Evolutionary conservation across 805 yeast genomes (phyloP), one percentile per base, ranked within the genome.

Genomic region (Jamesozyma hellenica): DNA sequence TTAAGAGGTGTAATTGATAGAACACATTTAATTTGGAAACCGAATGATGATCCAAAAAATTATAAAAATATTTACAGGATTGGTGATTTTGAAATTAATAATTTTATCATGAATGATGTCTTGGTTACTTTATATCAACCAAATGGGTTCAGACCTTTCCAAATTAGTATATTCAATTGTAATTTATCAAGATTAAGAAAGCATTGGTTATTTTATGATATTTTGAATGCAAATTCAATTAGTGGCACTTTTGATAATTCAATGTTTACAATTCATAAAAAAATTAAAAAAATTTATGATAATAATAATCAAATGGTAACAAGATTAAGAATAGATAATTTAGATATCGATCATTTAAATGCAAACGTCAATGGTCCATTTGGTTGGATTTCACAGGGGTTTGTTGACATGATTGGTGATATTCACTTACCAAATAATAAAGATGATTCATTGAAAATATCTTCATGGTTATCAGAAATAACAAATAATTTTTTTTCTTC

Each of bases 311-410:
- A 70, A 44, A 68, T 79, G 41, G 74, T 82, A 11, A 85, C 90
- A 1, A 68, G 96, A 33, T 69, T 86, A 45, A 66, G 97, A 36
- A 80, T 88, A 28, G 97, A 92, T 56, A 78, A 86, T 23, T 72
- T 92, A 40, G 79, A 77, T 53, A 73, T 92, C 29, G 95, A 90
- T 49, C 97, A 92, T 61, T 63, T 92, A 42, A 92, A 92, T 55
- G 75, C 84, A 1, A 97, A 96, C 0, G 72, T 84, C 42, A 78
- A 79, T 40, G 98, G 99, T 0, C 95, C 97, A 11, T 86, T 92
- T 61, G 96, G 97, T 6, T 92, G 99, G 99, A 90, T 92, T 41
- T 77, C 85, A 5, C 72, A 75, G 45, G 98, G 99, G 12, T 77
- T 77, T 38, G 97, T 90, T 17, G 96, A 92, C 60, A 80, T 92